Evolutionary conservation across 306 rosid species (phyloP).

Genomic region (Sphenostylis stenocarpa): DNA sequence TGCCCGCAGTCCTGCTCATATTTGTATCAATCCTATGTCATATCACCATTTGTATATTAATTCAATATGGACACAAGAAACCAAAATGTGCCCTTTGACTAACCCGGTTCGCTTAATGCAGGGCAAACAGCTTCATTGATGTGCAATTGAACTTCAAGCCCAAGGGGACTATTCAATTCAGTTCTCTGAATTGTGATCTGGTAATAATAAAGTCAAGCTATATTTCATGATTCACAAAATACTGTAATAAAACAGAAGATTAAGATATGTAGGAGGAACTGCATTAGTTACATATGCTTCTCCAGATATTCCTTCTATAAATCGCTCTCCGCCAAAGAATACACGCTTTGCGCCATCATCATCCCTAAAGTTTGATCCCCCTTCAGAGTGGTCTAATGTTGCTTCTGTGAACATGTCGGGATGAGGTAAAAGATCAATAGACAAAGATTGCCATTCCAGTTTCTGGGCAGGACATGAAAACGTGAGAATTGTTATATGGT

Average conservation of each 20-base stretch:
- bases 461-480: constrained; percentile 48
- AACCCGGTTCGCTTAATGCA: constrained; percentile 96
- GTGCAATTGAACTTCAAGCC: constrained; percentile 92
- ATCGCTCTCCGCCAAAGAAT: constrained; percentile 96
- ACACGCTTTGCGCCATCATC: constrained; percentile 98
- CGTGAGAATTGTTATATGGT: constrained; percentile 32
- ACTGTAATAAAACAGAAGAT: background rate
- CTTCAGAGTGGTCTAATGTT: constrained; percentile 57
- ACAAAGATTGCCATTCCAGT: constrained; percentile 95
- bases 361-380: constrained; percentile 68
- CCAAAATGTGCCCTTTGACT: constrained; percentile 12
- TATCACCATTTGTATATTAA: background rate
- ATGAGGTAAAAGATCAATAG: constrained; percentile 97
- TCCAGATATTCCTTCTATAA: constrained; percentile 95
- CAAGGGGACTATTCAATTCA: constrained; percentile 85
- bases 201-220: constrained; percentile 12
- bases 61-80: constrained; percentile 21
- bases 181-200: constrained; percentile 95
- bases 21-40: constrained; percentile 21
- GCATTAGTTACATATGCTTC: constrained; percentile 72
- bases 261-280: constrained; percentile 12
- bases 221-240: constrained; percentile 26
- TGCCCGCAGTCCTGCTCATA: constrained; percentile 86
- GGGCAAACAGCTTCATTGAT: constrained; percentile 93
- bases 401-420: constrained; percentile 98